Evolutionary conservation across 2,329 filamentous ascomycete genomes (phyloP).

Genomic region (Fusarium camptoceras): DNA sequence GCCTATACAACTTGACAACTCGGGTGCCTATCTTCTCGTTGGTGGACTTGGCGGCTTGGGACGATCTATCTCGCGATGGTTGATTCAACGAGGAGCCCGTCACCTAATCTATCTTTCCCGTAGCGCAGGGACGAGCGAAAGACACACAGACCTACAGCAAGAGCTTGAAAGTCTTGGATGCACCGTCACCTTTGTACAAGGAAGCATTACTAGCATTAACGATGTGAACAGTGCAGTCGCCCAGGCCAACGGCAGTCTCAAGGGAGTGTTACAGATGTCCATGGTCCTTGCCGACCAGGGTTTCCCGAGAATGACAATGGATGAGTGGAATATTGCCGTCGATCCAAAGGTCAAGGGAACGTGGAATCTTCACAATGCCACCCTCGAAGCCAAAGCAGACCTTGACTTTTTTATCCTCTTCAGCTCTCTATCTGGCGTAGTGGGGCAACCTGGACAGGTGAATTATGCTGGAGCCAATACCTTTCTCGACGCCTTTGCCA

Average conservation of each 20-base stretch:
- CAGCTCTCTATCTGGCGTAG: neutral
- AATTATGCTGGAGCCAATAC: slow-evolving; percentile 14
- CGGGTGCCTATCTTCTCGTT: neutral
- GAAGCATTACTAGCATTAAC: neutral
- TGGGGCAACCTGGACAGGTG: slow-evolving; percentile 6
- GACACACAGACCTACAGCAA: neutral
- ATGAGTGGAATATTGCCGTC: slow-evolving; percentile 5
- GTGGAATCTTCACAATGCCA: slow-evolving; percentile 5
- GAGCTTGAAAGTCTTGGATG: neutral
- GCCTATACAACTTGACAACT: neutral
- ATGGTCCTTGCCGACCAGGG: slow-evolving; percentile 9
- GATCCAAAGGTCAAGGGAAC: neutral
- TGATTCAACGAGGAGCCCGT: neutral
- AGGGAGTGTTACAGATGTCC: slow-evolving; percentile 5
- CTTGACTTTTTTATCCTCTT: slow-evolving; percentile 16
- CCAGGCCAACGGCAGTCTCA: neutral
- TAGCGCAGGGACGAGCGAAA: neutral
- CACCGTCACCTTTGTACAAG: neutral
- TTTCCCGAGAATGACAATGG: neutral
- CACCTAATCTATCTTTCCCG: slow-evolving; percentile 10
- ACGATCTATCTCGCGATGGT: slow-evolving; percentile 1
- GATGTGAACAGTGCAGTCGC: neutral
- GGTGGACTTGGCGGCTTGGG: slow-evolving; percentile 1
- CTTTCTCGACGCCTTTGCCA: slow-evolving; percentile 5
- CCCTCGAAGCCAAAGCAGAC: neutral